A percentile compares a stretch with the other conserved stretches of the same genome.
Evolutionary conservation across 352 stramenopile species (phyloP).

Genomic region (Phytophthora nicotianae): DNA sequence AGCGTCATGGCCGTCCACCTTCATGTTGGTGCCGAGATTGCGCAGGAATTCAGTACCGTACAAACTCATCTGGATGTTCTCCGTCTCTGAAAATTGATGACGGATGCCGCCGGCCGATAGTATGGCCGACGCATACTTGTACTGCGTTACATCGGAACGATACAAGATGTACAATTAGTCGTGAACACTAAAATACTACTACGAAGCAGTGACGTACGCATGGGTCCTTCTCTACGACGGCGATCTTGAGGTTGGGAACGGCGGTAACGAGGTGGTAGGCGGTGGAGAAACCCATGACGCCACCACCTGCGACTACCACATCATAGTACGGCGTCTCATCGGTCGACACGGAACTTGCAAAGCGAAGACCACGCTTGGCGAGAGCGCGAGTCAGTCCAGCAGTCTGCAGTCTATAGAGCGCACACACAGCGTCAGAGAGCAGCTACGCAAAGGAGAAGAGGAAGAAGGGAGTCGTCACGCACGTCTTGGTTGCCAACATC

Average conservation of each 20-base stretch:
- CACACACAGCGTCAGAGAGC: slow-evolving; percentile 12
- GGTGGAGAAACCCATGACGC: slow-evolving; percentile 87
- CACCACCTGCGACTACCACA: slow-evolving; percentile 77
- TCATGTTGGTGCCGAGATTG: slow-evolving; percentile 52
- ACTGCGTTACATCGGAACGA: slow-evolving; percentile 45
- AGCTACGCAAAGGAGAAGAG: not conserved
- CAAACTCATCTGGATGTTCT: slow-evolving; percentile 82
- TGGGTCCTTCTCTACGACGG: slow-evolving; percentile 73
- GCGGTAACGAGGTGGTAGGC: slow-evolving; percentile 82
- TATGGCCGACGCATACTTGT: slow-evolving; percentile 83
- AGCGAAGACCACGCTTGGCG: slow-evolving; percentile 25
- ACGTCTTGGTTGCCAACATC: slow-evolving; percentile 51
- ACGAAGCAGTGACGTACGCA: slow-evolving; percentile 44
- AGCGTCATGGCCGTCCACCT: slow-evolving; percentile 56
- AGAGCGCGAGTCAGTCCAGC: slow-evolving; percentile 20
- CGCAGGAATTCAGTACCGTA: slow-evolving; percentile 81
- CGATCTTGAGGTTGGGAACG: slow-evolving; percentile 73
- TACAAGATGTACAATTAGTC: slow-evolving; percentile 8
- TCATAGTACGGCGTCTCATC: slow-evolving; percentile 59
- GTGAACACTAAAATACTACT: not conserved
- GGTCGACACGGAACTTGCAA: slow-evolving; percentile 30
- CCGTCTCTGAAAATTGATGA: slow-evolving; percentile 80
- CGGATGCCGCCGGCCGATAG: slow-evolving; percentile 80
- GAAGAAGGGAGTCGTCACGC: not conserved
- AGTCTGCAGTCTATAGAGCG: slow-evolving; percentile 28